Evolutionary conservation across 78 protist genomes (phyloP).

Genomic region (Guillardia theta): DNA sequence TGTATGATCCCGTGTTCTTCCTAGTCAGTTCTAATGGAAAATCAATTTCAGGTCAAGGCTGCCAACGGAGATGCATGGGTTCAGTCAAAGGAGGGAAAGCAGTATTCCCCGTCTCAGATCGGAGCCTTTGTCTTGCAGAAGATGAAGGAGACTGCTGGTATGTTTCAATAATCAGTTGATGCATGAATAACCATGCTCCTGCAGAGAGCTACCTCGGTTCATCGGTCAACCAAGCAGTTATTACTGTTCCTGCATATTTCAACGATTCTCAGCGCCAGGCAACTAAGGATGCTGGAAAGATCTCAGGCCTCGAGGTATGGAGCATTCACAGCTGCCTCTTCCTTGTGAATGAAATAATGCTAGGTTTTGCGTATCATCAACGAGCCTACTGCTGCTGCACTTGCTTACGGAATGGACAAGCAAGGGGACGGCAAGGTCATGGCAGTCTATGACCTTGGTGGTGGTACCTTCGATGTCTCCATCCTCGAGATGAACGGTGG

Average conservation of each 20-base stretch:
- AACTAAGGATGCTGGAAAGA: slow-evolving; percentile 98
- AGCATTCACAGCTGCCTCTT: background rate
- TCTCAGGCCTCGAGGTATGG: slow-evolving; percentile 91
- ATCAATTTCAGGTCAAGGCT: slow-evolving; percentile 34
- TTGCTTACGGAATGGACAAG: slow-evolving; percentile 93
- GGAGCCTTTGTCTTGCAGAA: slow-evolving; percentile 94
- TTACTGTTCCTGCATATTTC: slow-evolving; percentile 99
- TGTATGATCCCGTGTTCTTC: slow-evolving; percentile 19
- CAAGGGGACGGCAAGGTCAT: slow-evolving; percentile 62
- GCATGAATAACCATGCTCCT: no score
- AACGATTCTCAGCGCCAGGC: slow-evolving; percentile 99
- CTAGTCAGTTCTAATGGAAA: background rate
- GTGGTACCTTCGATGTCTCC: slow-evolving; percentile 99
- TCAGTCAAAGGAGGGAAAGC: slow-evolving; percentile 77
- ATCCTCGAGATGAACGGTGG: slow-evolving; percentile 93
- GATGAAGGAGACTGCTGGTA: slow-evolving; percentile 97
- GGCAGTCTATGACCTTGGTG: slow-evolving; percentile 98
- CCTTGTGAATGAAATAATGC: no score
- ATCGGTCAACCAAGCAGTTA: slow-evolving; percentile 86
- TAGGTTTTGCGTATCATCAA: slow-evolving; percentile 95
- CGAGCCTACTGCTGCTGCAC: slow-evolving; percentile 99
- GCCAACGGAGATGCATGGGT: slow-evolving; percentile 95
- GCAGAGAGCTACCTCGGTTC: no score
- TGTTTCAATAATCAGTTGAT: background rate
- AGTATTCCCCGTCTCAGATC: slow-evolving; percentile 93